These are phyloP conservation scores for Pseudonitzschia delicatissima DNA, from an alignment of 108 stramenopile species.

Conservation along the genomic window DNA sequence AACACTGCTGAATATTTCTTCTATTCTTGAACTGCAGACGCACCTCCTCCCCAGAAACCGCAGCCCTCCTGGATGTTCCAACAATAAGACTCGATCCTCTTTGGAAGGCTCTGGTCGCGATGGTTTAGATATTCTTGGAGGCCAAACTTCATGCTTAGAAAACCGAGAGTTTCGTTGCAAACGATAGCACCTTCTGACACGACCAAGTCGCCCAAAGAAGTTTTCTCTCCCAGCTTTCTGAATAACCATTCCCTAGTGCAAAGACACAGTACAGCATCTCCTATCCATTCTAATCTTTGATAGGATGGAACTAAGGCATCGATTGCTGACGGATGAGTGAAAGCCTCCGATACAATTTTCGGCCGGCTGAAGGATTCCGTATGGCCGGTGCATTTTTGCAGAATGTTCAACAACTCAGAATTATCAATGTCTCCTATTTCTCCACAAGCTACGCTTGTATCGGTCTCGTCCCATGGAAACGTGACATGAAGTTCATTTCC, in stretches of 20 bases:
- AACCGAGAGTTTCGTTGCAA: slow-evolving; percentile 55
- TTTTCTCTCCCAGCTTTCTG: slow-evolving; percentile 10
- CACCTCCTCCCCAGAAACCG: slow-evolving; percentile 56
- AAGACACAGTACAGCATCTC: slow-evolving; percentile 67
- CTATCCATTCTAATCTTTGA: slow-evolving; percentile 67
- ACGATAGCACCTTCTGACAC: slow-evolving; percentile 44
- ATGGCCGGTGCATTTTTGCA: slow-evolving; percentile 17
- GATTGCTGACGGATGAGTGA: slow-evolving; percentile 56
- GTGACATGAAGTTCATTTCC: slow-evolving; percentile 44
- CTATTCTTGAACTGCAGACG: slow-evolving; percentile 4
- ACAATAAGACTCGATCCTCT: slow-evolving; percentile 46
- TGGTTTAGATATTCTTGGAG: slow-evolving; percentile 49
- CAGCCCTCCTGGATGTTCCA: slow-evolving; percentile 28
- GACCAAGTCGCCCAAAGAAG: slow-evolving; percentile 40
- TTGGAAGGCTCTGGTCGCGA: slow-evolving; percentile 46
- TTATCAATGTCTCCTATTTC: slow-evolving; percentile 6
- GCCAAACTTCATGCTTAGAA: slow-evolving; percentile 36
- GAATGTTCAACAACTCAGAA: neutral
- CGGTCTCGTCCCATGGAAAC: slow-evolving; percentile 28
- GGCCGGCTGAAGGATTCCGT: slow-evolving; percentile 21
- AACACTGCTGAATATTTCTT: too few species aligned
- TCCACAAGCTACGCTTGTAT: slow-evolving; percentile 11
- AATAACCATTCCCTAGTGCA: slow-evolving; percentile 53
- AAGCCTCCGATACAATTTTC: slow-evolving; percentile 47
- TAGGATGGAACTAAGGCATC: slow-evolving; percentile 53